A percentile compares a stretch with the other conserved stretches of the same genome.
Evolutionary conservation across 176 grass and related monocot species (phyloP).

Genomic region (Cenchrus purpureus): DNA sequence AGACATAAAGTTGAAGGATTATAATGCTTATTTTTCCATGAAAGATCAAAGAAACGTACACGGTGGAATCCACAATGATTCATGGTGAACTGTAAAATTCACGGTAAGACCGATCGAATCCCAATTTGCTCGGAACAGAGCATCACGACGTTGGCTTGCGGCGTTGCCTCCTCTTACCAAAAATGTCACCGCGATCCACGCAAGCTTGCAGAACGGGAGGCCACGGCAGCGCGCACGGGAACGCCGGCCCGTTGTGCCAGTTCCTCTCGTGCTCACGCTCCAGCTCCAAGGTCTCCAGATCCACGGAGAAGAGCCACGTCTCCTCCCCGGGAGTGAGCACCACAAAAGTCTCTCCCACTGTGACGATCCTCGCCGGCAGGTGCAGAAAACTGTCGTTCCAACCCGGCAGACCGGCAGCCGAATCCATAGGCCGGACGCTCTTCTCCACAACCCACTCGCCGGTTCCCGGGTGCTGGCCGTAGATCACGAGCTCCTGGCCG

Average conservation of each 20-base stretch:
- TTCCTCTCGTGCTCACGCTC: slow-evolving; percentile 8
- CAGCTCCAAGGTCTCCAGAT: not conserved
- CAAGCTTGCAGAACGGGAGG: not conserved
- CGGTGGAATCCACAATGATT: too few relatives aligned
- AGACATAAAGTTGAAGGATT: too few relatives aligned
- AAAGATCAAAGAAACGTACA: too few relatives aligned
- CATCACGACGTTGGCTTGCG: too few relatives aligned
- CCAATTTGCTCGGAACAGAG: too few relatives aligned
- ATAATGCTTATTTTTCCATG: too few relatives aligned
- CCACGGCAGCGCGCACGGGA: not conserved
- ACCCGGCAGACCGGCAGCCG: not conserved
- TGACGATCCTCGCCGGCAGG: not conserved
- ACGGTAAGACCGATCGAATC: too few relatives aligned
- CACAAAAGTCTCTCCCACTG: not conserved
- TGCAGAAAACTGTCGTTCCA: not conserved
- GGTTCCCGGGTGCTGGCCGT: too few relatives aligned
- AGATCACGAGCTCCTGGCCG: too few relatives aligned
- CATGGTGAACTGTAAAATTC: too few relatives aligned
- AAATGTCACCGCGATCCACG: not conserved
- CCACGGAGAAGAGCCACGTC: slow-evolving; percentile 14
- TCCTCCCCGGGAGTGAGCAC: not conserved
- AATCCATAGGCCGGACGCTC: not conserved
- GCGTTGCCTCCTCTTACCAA: not conserved
- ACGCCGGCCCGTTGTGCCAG: too few relatives aligned
- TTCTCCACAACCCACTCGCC: too few relatives aligned